phyloP scores from a whole-genome alignment of 768 basidiomycete species.

The Boletus subcaerulescens region DNA sequence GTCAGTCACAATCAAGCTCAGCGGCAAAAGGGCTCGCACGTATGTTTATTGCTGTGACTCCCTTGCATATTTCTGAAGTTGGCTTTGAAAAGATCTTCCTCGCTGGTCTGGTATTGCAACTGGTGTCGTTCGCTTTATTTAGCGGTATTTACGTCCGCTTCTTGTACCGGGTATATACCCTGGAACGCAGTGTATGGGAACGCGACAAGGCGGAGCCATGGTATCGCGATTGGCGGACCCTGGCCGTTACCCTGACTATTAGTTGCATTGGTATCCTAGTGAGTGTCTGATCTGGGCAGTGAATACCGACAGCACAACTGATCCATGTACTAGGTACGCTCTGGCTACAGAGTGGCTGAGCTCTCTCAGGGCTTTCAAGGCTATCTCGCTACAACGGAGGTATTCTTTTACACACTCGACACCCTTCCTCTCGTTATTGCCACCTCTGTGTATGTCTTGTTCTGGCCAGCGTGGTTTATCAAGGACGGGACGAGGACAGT shows the following conservation, averaged over 20 bases:
- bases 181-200: constrained; percentile 35
- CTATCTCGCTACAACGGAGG: constrained; percentile 53
- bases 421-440: constrained; percentile 65
- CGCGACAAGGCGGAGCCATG: constrained; percentile 38
- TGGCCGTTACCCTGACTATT: constrained; percentile 49
- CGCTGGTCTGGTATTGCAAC: constrained; percentile 53
- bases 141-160: constrained; percentile 45
- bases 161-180: constrained; percentile 44
- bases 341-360: constrained; percentile 58
- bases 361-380: constrained; percentile 62
- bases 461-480: constrained; percentile 67
- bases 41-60: constrained; percentile 21
- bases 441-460: constrained; percentile 49
- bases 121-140: constrained; percentile 52
- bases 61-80: constrained; percentile 30
- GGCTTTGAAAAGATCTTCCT: constrained; percentile 51
- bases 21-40: constrained; percentile 34
- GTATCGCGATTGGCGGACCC: constrained; percentile 57
- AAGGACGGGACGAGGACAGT: background rate
- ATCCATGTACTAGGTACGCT: constrained; percentile 49
- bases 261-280: constrained; percentile 67
- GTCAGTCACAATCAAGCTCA: constrained; percentile 1
- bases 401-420: constrained; percentile 65
- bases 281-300: constrained; percentile 17
- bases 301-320: background rate